Evolutionary conservation across 2,329 filamentous ascomycete species (phyloP).

Genomic region (Blumeria hordei): DNA sequence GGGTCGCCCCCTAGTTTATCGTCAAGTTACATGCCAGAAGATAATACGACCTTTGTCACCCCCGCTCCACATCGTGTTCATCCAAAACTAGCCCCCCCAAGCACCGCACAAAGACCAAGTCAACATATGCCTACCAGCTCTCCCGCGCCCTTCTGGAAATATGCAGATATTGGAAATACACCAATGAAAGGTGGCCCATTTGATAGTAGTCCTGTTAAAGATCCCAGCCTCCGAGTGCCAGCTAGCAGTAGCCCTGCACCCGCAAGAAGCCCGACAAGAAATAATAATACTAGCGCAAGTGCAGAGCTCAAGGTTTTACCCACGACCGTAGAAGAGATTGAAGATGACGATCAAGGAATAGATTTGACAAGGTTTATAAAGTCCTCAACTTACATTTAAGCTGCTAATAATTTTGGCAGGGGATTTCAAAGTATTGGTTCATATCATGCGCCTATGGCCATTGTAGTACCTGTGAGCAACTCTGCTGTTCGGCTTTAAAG

Average conservation of each 20-base stretch:
- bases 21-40: slow-evolving; percentile 37
- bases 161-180: slow-evolving; percentile 51
- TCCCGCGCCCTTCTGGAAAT: slow-evolving; percentile 75
- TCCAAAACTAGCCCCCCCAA: slow-evolving; percentile 53
- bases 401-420: slow-evolving; percentile 14
- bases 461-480: background rate
- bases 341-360: slow-evolving; percentile 12
- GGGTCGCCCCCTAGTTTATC: slow-evolving; percentile 33
- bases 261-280: slow-evolving; percentile 12
- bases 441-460: slow-evolving; percentile 22
- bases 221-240: slow-evolving; percentile 12
- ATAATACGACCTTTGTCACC: slow-evolving; percentile 38
- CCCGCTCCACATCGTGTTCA: slow-evolving; percentile 50
- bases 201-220: slow-evolving; percentile 34
- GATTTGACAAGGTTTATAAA: slow-evolving; percentile 12
- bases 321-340: slow-evolving; percentile 9
- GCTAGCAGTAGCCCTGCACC: slow-evolving; percentile 30
- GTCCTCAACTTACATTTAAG: background rate
- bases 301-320: slow-evolving; percentile 5
- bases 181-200: slow-evolving; percentile 30
- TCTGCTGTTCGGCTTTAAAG: background rate
- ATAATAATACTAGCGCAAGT: slow-evolving; percentile 1
- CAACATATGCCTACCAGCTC: slow-evolving; percentile 72
- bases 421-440: slow-evolving; percentile 41
- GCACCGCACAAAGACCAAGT: slow-evolving; percentile 57